A percentile compares a stretch with the other conserved stretches of the same genome.
phyloP scores from a whole-genome alignment of 2,329 filamentous ascomycete genomes.

The Akanthomyces dipterigenus region DNA sequence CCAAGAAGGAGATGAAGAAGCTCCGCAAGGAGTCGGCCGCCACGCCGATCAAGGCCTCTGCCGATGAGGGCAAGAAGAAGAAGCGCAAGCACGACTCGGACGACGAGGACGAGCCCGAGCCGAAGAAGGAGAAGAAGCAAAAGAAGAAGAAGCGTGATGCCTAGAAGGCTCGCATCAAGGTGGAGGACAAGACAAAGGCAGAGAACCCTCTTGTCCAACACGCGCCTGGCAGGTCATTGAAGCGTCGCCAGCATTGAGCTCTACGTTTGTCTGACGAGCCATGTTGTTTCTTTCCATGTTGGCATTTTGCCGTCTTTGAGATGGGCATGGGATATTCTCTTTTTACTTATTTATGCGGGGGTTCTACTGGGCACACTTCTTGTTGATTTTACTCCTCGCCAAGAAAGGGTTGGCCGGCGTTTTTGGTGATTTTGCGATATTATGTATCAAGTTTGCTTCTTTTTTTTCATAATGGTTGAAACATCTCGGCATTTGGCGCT shows the following conservation, averaged over 20 bases:
- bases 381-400: conserved; percentile 7
- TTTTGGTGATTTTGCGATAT: conserved; percentile 1
- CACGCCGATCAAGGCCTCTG: conserved; percentile 35
- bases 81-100: conserved; percentile 67
- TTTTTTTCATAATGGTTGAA: conserved; percentile 5
- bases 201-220: neutral
- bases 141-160: conserved; percentile 41
- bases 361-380: conserved; percentile 5
- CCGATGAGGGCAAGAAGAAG: conserved; percentile 45
- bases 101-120: conserved; percentile 51
- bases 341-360: conserved; percentile 12
- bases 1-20: conserved; percentile 74
- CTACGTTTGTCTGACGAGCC: conserved; percentile 2
- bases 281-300: conserved; percentile 12
- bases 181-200: neutral
- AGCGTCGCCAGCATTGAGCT: neutral
- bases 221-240: neutral
- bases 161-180: conserved; percentile 15
- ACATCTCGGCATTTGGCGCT: conserved; percentile 5
- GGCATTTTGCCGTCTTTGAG: conserved; percentile 14
- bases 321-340: conserved; percentile 5
- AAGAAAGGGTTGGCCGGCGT: conserved; percentile 11
- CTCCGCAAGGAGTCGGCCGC: conserved; percentile 51
- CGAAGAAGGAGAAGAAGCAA: conserved; percentile 55
- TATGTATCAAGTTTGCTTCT: conserved; percentile 4